Percentiles rank a stretch among this genome's conserved stretches.
These are phyloP conservation scores for Arthrobotrys sinensis DNA, from an alignment of 2,329 filamentous ascomycete species.

Conservation along the genomic window DNA sequence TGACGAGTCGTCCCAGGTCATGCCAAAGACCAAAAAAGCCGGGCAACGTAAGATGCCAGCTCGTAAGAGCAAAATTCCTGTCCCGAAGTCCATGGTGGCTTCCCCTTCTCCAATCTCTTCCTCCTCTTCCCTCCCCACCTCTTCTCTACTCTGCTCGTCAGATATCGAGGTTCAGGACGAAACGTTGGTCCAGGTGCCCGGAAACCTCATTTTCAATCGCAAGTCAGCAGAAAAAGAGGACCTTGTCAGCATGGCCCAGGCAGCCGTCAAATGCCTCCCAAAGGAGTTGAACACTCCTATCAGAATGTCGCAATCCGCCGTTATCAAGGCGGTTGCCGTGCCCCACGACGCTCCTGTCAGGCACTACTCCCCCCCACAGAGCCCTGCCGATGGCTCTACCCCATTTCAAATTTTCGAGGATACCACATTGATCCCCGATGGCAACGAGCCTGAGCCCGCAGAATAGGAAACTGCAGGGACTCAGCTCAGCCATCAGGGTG, in stretches of 20 bases:
- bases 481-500: neutral
- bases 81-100: neutral
- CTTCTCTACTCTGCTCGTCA: neutral
- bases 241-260: neutral
- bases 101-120: neutral
- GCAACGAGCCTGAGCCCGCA: neutral
- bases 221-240: neutral
- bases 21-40: neutral
- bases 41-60: neutral
- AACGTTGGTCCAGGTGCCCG: slow-evolving; percentile 23
- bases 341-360: slow-evolving; percentile 16
- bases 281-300: neutral
- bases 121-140: neutral
- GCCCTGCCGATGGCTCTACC: slow-evolving; percentile 5
- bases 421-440: slow-evolving; percentile 15
- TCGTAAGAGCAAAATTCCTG: slow-evolving; percentile 1
- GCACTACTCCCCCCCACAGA: slow-evolving; percentile 22
- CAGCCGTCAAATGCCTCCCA: neutral
- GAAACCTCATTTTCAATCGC: neutral
- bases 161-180: slow-evolving; percentile 5
- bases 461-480: slow-evolving; percentile 11
- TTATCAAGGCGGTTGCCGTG: slow-evolving; percentile 40
- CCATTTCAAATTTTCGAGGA: slow-evolving; percentile 2
- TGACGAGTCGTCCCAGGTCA: neutral
- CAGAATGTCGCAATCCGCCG: slow-evolving; percentile 35